A percentile compares a stretch with the other conserved stretches of the same genome.
Conservation (phyloP, 2,329 filamentous ascomycete species). For the Talaromyces sp. region DNA sequence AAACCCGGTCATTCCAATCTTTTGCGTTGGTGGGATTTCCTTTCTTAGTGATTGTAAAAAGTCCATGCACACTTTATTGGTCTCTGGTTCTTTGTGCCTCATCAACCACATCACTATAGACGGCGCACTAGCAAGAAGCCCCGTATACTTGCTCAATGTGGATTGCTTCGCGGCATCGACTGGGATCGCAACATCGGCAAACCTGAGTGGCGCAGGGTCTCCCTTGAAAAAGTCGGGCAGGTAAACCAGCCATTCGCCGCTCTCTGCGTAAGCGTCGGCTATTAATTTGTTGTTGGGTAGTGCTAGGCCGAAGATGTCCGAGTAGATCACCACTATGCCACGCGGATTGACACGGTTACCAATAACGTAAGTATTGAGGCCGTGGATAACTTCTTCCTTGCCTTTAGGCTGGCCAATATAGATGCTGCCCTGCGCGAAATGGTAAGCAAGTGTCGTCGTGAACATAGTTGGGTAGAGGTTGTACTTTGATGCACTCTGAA, state of each 20-base stretch:
- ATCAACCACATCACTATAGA: conserved; percentile 29
- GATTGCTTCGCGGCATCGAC: conserved; percentile 32
- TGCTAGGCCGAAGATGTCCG: conserved; percentile 25
- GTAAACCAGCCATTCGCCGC: conserved; percentile 27
- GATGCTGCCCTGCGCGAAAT: conserved; percentile 13
- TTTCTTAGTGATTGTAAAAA: conserved; percentile 27
- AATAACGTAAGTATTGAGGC: conserved; percentile 36
- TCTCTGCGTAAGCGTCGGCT: conserved; percentile 26
- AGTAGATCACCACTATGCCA: conserved; percentile 27
- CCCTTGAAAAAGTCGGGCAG: conserved; percentile 30
- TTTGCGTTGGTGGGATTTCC: conserved; percentile 23
- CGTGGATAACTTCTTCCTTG: conserved; percentile 33
- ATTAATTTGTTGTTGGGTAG: conserved; percentile 30
- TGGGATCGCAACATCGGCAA: conserved; percentile 34
- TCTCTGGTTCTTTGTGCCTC: conserved; percentile 27
- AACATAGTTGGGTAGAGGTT: background rate
- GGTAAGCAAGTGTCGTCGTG: background rate
- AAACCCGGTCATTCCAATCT: conserved; percentile 33
- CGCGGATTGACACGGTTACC: conserved; percentile 26
- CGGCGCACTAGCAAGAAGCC: conserved; percentile 30
- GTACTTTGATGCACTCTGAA: background rate
- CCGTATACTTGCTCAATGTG: conserved; percentile 33
- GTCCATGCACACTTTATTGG: conserved; percentile 31
- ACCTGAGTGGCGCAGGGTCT: conserved; percentile 25
- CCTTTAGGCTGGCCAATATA: conserved; percentile 35